phyloP scores from a whole-genome alignment of 2,329 filamentous ascomycete genomes.

The Furcasterigmium furcatum region DNA sequence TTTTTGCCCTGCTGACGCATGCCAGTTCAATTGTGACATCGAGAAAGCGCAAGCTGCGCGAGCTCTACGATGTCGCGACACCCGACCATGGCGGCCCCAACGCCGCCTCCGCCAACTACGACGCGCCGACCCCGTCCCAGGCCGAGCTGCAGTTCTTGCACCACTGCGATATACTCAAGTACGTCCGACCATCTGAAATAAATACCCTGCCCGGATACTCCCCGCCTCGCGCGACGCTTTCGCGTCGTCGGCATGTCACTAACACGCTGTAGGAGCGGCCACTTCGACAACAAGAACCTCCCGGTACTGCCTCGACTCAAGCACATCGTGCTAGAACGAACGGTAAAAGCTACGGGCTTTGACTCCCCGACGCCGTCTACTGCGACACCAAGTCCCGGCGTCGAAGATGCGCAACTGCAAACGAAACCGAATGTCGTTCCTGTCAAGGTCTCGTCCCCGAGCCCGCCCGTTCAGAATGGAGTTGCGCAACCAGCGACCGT shows the following conservation, averaged over 20 bases:
- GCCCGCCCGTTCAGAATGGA: neutral
- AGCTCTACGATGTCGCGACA: conserved; percentile 62
- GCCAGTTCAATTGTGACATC: conserved; percentile 70
- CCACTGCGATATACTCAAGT: conserved; percentile 58
- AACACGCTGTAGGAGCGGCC: neutral
- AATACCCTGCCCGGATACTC: neutral
- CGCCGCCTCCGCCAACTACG: conserved; percentile 52
- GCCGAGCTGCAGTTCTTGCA: conserved; percentile 55
- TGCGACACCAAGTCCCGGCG: neutral
- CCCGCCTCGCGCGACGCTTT: conserved; percentile 8
- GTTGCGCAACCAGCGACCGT: neutral
- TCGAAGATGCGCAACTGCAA: neutral
- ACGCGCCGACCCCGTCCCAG: conserved; percentile 49
- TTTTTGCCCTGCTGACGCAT: conserved; percentile 39
- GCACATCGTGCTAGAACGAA: neutral
- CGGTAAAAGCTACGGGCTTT: neutral
- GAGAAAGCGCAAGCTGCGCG: conserved; percentile 87
- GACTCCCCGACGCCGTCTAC: neutral
- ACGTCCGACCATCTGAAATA: conserved; percentile 29
- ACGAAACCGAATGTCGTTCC: neutral
- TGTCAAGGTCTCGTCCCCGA: neutral
- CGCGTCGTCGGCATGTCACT: conserved; percentile 2
- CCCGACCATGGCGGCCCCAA: conserved; percentile 40
- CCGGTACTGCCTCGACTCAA: neutral
- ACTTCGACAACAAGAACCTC: conserved; percentile 2